Base-by-base conservation (phyloP, 345 rosid genomes). In the Erodium maritimum region DNA sequence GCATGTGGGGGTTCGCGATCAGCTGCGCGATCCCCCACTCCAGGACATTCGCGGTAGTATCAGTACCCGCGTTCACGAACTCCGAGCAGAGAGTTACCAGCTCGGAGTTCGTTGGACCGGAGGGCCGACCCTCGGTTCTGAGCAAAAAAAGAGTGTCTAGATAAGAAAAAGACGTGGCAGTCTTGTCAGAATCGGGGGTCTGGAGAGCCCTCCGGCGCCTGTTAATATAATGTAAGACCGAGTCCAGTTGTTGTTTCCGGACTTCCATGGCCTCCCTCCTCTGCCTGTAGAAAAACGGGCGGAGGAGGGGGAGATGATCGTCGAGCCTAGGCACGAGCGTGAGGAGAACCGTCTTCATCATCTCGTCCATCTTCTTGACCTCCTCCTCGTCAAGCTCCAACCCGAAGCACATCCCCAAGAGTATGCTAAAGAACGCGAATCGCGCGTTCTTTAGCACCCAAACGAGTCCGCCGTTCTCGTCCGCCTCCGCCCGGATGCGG, bases 11-110 rank as follows among this genome's bases (percentile, higher is more conserved):
- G 63, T 91, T 91, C 0, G 67, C 72, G 1, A 88, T 86, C 17
- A 91, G 69, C 77, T 80, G 79, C 5, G 93, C 98, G 0, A 86
- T 81, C 0, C 95, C 96, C 98, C 98, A 91, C 57, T 91, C 98
- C 19, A 82, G 60, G 1, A 91, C 96, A 2, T 96, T 86, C 2
- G 78, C 96, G 0, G 98, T 84, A 0, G 96, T 91, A 66, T 91
- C 95, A 0, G 98, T 84, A 0, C 95, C 96, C 0, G 96, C 98
- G 61, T 88, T 91, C 52, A 91, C 46, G 71, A 91, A 82, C 74
- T 91, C 96, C 0, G 98, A 91, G 63, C 90, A 84, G 10, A 91
- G 95, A 0, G 88, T 67, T 48, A 91, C 96, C 0, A 91, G 81
- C 73, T 91, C 98, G 23, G 77, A 74, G 57, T 73, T 67, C 2